These are phyloP conservation scores for Arctium minus DNA, from an alignment of 129 eudicot species.

Conservation along the genomic window DNA sequence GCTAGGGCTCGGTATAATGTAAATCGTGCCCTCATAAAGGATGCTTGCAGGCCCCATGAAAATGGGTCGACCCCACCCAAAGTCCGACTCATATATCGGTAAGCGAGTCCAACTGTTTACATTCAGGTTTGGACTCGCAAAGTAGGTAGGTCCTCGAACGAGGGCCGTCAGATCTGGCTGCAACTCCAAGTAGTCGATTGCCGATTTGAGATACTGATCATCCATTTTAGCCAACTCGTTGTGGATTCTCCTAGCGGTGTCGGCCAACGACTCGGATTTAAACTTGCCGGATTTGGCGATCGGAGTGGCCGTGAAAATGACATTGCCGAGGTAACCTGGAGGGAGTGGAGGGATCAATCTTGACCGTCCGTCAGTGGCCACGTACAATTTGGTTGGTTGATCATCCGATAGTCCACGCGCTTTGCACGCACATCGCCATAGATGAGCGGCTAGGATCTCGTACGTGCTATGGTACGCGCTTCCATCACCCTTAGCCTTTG, in stretches of 20 bases:
- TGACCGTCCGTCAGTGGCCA: constrained; percentile 49
- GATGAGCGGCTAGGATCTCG: constrained; percentile 51
- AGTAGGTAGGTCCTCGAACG: constrained; percentile 41
- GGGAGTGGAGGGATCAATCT: constrained; percentile 54
- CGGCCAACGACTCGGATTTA: constrained; percentile 29
- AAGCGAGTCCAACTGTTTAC: constrained; percentile 57
- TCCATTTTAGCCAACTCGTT: constrained; percentile 42
- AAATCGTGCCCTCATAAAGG: constrained; percentile 47
- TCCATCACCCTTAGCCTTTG: constrained; percentile 34
- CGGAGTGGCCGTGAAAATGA: constrained; percentile 47
- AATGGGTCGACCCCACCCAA: constrained; percentile 73
- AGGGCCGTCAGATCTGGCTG: constrained; percentile 38
- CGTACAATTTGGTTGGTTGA: constrained; percentile 46
- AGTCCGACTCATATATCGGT: constrained; percentile 53
- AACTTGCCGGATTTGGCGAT: constrained; percentile 39
- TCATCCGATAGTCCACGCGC: constrained; percentile 46
- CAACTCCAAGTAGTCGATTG: constrained; percentile 46
- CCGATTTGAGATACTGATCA: constrained; percentile 52
- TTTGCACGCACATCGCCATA: constrained; percentile 57
- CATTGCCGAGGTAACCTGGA: constrained; percentile 58
- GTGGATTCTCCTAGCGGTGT: constrained; percentile 42
- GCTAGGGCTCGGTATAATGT: constrained; percentile 34
- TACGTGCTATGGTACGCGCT: constrained; percentile 32
- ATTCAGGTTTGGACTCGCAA: constrained; percentile 54
- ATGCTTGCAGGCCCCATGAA: constrained; percentile 55